Conservation (phyloP, 352 stramenopile genomes). For the Globisporangium camurandrum region DNA sequence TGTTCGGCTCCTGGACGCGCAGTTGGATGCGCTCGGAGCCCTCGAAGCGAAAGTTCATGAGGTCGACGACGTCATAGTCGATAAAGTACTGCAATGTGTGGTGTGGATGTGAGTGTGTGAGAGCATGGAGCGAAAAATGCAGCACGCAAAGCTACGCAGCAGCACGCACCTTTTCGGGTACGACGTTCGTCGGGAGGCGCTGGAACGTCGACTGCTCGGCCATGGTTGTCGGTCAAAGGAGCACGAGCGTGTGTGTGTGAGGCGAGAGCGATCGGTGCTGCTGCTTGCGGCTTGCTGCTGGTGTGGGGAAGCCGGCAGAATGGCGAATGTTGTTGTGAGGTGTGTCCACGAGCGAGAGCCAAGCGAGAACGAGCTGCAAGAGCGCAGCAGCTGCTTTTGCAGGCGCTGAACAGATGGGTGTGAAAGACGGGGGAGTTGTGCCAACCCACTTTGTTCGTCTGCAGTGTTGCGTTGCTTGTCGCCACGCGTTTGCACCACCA, state of each 20-base stretch:
- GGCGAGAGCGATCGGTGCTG: too few relatives aligned
- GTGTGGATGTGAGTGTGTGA: neutral
- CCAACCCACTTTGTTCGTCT: neutral
- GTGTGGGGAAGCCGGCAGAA: neutral
- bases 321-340: neutral
- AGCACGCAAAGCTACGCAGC: neutral
- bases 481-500: too few relatives aligned
- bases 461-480: neutral
- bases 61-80: slow-evolving; percentile 70
- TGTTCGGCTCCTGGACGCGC: slow-evolving; percentile 38
- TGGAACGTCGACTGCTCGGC: slow-evolving; percentile 20
- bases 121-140: neutral
- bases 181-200: slow-evolving; percentile 48
- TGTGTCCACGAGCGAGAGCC: neutral
- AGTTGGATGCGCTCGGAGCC: slow-evolving; percentile 50
- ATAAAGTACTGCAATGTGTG: slow-evolving; percentile 40
- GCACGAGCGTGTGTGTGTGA: neutral
- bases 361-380: neutral
- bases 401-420: neutral
- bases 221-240: neutral
- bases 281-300: too few relatives aligned
- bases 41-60: slow-evolving; percentile 76
- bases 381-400: neutral
- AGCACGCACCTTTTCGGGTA: slow-evolving; percentile 38
- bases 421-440: too few relatives aligned